Conservation (phyloP, 2,329 filamentous ascomycete genomes). For the Cladorrhinum sp. region DNA sequence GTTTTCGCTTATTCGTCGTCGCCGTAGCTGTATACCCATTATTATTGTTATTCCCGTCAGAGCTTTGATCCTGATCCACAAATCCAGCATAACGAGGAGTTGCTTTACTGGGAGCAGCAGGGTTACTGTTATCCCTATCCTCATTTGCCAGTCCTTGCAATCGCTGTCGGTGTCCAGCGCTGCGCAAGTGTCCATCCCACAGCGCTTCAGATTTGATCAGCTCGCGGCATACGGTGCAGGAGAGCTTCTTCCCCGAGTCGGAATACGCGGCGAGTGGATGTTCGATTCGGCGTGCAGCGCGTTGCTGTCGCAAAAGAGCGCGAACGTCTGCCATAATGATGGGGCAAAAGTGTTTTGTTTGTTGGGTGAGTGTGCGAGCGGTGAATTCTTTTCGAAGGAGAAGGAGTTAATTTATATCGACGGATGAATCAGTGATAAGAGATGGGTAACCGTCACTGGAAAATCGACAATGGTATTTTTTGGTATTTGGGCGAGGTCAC, state of each 20-base stretch:
- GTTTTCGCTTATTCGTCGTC: constrained; percentile 19
- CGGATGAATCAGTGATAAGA: too few relatives aligned
- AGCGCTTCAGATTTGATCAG: constrained; percentile 62
- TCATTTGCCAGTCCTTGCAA: constrained; percentile 26
- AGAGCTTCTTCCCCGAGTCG: constrained; percentile 62
- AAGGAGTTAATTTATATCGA: too few relatives aligned
- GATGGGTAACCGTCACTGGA: too few relatives aligned
- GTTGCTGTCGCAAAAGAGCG: constrained; percentile 73
- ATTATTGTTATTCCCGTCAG: too few relatives aligned
- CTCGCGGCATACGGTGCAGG: constrained; percentile 65
- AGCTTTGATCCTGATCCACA: constrained; percentile 28
- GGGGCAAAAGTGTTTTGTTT: too few relatives aligned
- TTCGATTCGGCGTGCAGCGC: constrained; percentile 68
- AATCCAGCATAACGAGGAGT: constrained; percentile 21
- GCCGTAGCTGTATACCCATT: too few relatives aligned
- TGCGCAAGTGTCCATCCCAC: constrained; percentile 62
- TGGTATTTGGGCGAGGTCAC: too few relatives aligned
- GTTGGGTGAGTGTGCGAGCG: too few relatives aligned
- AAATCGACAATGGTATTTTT: constrained; percentile 1
- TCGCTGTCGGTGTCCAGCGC: constrained; percentile 44
- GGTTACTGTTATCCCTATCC: constrained; percentile 7
- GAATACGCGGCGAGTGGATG: constrained; percentile 68
- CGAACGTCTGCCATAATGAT: constrained; percentile 84
- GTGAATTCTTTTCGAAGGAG: too few relatives aligned
- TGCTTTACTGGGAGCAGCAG: neutral